A percentile compares a stretch with the other conserved stretches of the same genome.
phyloP scores from a whole-genome alignment of 306 rosid species.

The Benincasa hispida region DNA sequence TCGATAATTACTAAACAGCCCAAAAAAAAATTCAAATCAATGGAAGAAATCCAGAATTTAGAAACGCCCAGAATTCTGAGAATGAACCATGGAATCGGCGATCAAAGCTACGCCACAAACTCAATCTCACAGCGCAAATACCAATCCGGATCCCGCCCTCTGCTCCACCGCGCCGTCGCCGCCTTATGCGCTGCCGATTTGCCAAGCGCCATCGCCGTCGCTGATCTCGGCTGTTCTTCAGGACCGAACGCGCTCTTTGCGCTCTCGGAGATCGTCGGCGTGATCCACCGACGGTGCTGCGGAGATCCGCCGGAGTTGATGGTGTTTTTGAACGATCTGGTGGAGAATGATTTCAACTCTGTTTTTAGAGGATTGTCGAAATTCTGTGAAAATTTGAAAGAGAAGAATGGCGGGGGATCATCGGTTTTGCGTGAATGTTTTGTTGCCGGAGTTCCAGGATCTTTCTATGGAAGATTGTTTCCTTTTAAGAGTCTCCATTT shows the following conservation, averaged over 20 bases:
- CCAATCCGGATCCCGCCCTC: neutral
- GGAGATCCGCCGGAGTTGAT: constrained; percentile 5
- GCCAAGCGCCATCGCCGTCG: neutral
- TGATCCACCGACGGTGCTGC: neutral
- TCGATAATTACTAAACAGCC: neutral
- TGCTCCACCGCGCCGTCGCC: neutral
- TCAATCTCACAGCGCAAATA: neutral
- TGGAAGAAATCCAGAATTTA: neutral
- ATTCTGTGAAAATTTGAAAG: constrained; percentile 3
- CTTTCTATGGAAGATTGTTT: constrained; percentile 39
- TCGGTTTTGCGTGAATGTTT: constrained; percentile 7
- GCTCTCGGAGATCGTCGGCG: constrained; percentile 7
- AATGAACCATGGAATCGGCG: constrained; percentile 7
- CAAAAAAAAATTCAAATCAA: too few species aligned
- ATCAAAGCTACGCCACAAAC: constrained; percentile 1
- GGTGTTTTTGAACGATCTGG: constrained; percentile 36
- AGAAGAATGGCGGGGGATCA: neutral
- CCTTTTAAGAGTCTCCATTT: constrained; percentile 22
- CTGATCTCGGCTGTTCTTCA: constrained; percentile 17
- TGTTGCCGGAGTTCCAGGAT: constrained; percentile 31
- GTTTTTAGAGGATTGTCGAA: constrained; percentile 20
- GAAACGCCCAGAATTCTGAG: neutral
- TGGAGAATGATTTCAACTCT: constrained; percentile 36
- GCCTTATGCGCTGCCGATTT: neutral
- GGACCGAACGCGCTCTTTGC: constrained; percentile 8